Conservation (phyloP, 441 rosid genomes). For the Metrosideros polymorpha region DNA sequence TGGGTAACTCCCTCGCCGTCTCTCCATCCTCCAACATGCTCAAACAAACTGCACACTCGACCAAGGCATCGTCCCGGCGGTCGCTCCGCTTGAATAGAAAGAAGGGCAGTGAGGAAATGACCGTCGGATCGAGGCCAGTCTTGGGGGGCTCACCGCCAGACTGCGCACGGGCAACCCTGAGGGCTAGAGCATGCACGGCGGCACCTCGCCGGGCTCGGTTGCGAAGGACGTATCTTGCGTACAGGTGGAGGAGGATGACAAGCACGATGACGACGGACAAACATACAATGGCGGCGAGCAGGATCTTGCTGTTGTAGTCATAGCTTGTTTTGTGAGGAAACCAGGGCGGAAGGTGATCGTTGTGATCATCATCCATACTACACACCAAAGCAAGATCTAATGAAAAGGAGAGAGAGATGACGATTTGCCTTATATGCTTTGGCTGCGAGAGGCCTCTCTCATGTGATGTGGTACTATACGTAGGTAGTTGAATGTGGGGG, state of each 20-base stretch:
- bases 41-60: conserved; percentile 4
- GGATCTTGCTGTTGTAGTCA: conserved; percentile 5
- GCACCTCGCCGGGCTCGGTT: conserved; percentile 1
- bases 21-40: conserved; percentile 9
- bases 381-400: not conserved
- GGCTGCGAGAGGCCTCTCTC: not conserved
- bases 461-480: not conserved
- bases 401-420: not conserved
- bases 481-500: not conserved
- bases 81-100: not conserved
- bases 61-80: not conserved
- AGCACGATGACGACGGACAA: not conserved
- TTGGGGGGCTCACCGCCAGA: not conserved
- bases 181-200: not conserved
- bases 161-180: not conserved
- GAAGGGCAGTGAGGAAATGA: not conserved
- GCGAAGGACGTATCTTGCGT: not conserved
- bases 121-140: not conserved
- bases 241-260: conserved; percentile 3
- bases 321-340: not conserved
- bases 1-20: conserved; percentile 2
- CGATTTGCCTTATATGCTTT: not conserved
- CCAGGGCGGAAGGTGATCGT: not conserved
- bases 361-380: not conserved
- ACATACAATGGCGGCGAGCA: not conserved